Conservation (phyloP, 306 rosid genomes). For the Ochetophila trinervis region DNA sequence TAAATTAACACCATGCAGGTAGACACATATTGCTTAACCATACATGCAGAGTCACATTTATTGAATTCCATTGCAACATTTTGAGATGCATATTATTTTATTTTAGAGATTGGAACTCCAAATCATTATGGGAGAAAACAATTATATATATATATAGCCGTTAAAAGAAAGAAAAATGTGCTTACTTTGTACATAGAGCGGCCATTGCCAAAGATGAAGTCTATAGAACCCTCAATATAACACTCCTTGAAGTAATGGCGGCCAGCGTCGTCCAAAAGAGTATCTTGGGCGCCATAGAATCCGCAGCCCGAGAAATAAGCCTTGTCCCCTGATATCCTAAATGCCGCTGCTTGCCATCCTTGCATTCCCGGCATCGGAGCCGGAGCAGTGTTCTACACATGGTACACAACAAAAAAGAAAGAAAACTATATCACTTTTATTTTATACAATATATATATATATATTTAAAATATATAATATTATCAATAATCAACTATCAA, state of each 20-base stretch:
- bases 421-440: neutral
- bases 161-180: neutral
- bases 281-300: constrained; percentile 86
- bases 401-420: neutral
- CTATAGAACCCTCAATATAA: constrained; percentile 82
- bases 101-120: too few relatives aligned
- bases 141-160: neutral
- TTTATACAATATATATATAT: too few relatives aligned
- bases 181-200: constrained; percentile 88
- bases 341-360: constrained; percentile 91
- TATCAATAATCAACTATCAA: too few relatives aligned
- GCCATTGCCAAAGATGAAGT: constrained; percentile 89
- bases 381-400: constrained; percentile 78
- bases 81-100: too few relatives aligned
- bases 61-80: too few relatives aligned
- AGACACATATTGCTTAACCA: too few relatives aligned
- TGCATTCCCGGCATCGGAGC: constrained; percentile 95
- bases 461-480: too few relatives aligned
- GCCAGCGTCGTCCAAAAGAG: constrained; percentile 89
- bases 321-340: constrained; percentile 79
- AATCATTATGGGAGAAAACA: too few relatives aligned
- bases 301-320: constrained; percentile 86
- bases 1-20: too few relatives aligned
- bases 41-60: too few relatives aligned
- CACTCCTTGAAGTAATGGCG: constrained; percentile 94